A percentile compares a stretch with the other conserved stretches of the same genome.
These are phyloP conservation scores for Pugionium dolabratum DNA, from an alignment of 345 rosid genomes.

Conservation along the genomic window DNA sequence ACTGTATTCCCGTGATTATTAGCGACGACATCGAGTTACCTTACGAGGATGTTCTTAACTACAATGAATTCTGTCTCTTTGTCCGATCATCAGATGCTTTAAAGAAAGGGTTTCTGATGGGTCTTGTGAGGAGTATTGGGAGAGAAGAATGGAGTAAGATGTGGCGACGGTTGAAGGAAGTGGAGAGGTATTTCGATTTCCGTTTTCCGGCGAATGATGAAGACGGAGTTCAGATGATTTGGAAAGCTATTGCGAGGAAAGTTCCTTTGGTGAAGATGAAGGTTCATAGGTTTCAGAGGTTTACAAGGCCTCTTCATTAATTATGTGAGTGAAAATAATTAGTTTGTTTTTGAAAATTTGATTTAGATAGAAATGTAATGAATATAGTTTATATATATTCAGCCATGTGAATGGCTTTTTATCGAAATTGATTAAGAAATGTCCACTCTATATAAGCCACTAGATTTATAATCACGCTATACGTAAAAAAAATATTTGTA, in stretches of 20 bases:
- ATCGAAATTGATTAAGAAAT: too few species aligned
- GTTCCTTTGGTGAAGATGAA: slow-evolving; percentile 62
- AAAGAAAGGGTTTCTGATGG: slow-evolving; percentile 63
- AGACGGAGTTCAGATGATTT: slow-evolving; percentile 87
- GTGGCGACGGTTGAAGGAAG: slow-evolving; percentile 66
- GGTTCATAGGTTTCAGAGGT: slow-evolving; percentile 64
- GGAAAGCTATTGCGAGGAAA: slow-evolving; percentile 86
- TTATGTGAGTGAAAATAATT: background rate
- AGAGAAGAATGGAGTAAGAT: slow-evolving; percentile 77
- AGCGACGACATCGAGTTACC: slow-evolving; percentile 97
- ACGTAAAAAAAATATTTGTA: too few species aligned
- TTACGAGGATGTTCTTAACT: slow-evolving; percentile 84
- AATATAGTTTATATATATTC: background rate
- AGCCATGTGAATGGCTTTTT: background rate
- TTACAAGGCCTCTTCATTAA: slow-evolving; percentile 31
- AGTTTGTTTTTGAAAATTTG: background rate
- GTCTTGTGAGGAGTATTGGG: slow-evolving; percentile 58
- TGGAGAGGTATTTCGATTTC: slow-evolving; percentile 58
- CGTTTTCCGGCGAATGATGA: slow-evolving; percentile 63
- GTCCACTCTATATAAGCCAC: background rate
- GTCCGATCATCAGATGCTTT: slow-evolving; percentile 79
- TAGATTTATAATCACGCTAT: too few species aligned
- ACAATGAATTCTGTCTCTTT: slow-evolving; percentile 83
- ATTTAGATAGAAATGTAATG: slow-evolving; percentile 14
- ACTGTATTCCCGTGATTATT: slow-evolving; percentile 86